Evolutionary conservation across 2,329 filamentous ascomycete species (phyloP).

Genomic region (Fusarium agapanthi): DNA sequence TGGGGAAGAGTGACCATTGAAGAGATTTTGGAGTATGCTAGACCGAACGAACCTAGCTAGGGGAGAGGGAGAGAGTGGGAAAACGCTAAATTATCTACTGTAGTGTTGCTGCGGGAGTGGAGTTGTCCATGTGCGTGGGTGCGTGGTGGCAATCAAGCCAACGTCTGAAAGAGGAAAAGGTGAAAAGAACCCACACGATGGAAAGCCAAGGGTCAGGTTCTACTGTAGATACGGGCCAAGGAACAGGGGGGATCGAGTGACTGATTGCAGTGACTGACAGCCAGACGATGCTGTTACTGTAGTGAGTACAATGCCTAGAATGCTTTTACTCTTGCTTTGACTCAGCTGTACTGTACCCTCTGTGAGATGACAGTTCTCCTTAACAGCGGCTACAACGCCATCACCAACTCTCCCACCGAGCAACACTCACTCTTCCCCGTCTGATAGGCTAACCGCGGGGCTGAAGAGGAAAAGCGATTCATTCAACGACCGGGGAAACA

Average conservation of each 20-base stretch:
- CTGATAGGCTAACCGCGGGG: constrained; percentile 15
- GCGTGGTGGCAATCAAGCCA: constrained; percentile 26
- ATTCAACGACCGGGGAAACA: background rate
- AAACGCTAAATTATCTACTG: constrained; percentile 9
- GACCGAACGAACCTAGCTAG: too few species aligned
- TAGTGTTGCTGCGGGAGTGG: constrained; percentile 1
- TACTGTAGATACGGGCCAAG: background rate
- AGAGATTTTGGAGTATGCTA: constrained; percentile 26
- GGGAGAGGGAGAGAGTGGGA: too few species aligned
- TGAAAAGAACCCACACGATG: background rate
- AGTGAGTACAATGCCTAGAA: background rate
- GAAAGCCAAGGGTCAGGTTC: constrained; percentile 1
- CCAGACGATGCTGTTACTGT: background rate
- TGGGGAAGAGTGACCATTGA: constrained; percentile 17
- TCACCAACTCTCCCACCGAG: background rate
- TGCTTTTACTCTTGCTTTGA: too few species aligned
- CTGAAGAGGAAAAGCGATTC: constrained; percentile 1
- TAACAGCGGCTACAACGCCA: background rate
- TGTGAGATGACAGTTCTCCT: background rate
- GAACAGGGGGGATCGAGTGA: background rate
- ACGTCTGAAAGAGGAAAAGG: constrained; percentile 11
- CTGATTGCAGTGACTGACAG: background rate
- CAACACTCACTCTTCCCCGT: background rate
- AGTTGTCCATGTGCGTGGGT: background rate
- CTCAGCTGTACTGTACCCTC: background rate